phyloP scores from a whole-genome alignment of 202 grass and related monocot species.

The Elaeis oleifera region DNA sequence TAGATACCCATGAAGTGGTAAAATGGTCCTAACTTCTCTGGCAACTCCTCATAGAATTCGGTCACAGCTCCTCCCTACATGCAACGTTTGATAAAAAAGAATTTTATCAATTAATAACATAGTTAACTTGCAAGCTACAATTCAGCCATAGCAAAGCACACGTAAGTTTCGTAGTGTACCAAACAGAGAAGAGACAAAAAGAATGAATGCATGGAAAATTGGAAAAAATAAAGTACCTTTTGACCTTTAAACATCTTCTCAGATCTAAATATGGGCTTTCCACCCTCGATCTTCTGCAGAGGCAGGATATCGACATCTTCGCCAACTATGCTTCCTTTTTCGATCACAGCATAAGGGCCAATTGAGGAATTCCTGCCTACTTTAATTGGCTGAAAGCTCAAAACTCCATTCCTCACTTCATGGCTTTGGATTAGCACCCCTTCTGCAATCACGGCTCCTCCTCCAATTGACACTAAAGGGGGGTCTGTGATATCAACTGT shows the following conservation, averaged over 20 bases:
- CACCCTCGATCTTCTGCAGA: conserved; percentile 38
- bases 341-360: conserved; percentile 48
- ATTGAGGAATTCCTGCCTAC: conserved; percentile 43
- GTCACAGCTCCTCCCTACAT: conserved; percentile 36
- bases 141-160: too few relatives aligned
- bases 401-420: conserved; percentile 44
- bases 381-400: conserved; percentile 40
- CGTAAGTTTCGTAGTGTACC: too few relatives aligned
- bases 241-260: conserved; percentile 15
- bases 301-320: conserved; percentile 28
- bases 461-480: conserved; percentile 43
- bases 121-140: too few relatives aligned
- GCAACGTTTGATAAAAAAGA: not conserved
- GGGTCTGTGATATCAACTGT: conserved; percentile 62
- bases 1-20: conserved; percentile 54
- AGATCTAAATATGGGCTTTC: conserved; percentile 25
- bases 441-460: conserved; percentile 50
- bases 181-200: too few relatives aligned
- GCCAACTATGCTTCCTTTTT: conserved; percentile 43
- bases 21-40: conserved; percentile 16
- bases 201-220: too few relatives aligned
- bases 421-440: conserved; percentile 54
- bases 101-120: too few relatives aligned
- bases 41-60: conserved; percentile 9
- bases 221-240: conserved; percentile 28